Percentiles rank a stretch among this genome's conserved stretches.
Evolutionary conservation across 176 grass and related monocot genomes (phyloP).

Genomic region (Triticum urartu): DNA sequence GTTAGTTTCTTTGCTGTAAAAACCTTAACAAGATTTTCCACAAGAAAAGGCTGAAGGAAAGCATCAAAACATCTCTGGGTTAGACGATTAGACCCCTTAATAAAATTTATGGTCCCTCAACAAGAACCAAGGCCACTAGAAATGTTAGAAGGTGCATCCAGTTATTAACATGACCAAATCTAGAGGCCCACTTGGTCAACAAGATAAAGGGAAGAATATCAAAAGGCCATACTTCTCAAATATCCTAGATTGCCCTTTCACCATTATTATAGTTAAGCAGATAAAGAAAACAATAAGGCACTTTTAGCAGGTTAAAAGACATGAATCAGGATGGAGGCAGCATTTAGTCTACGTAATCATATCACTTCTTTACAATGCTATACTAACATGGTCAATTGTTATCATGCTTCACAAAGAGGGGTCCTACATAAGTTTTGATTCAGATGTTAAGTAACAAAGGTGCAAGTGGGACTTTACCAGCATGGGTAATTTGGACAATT

Average conservation of each 20-base stretch:
- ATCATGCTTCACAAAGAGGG: constrained; percentile 17
- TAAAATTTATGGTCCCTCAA: background rate
- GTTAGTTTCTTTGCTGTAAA: constrained; percentile 49
- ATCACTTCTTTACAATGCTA: constrained; percentile 23
- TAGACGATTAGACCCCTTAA: background rate
- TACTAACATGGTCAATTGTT: constrained; percentile 15
- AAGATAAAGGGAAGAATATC: constrained; percentile 36
- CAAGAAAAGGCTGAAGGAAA: constrained; percentile 22
- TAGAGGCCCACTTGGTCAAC: constrained; percentile 29
- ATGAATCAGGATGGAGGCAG: constrained; percentile 33
- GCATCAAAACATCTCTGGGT: background rate
- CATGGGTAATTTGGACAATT: constrained; percentile 50
- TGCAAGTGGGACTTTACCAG: constrained; percentile 7
- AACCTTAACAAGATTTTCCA: constrained; percentile 35
- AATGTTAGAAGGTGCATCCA: constrained; percentile 15
- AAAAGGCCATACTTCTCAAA: constrained; percentile 25
- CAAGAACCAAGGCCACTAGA: constrained; percentile 17
- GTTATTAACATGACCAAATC: constrained; percentile 28
- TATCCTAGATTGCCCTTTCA: constrained; percentile 24
- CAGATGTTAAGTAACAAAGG: constrained; percentile 22
- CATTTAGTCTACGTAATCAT: constrained; percentile 43
- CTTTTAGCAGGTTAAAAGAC: constrained; percentile 37
- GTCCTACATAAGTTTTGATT: constrained; percentile 29
- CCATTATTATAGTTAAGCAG: constrained; percentile 21
- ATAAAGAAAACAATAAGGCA: constrained; percentile 19